A percentile compares a stretch with the other conserved stretches of the same genome.
Evolutionary conservation across 1,139 yeast species (phyloP).

Genomic region (Blastobotrys persicus): DNA sequence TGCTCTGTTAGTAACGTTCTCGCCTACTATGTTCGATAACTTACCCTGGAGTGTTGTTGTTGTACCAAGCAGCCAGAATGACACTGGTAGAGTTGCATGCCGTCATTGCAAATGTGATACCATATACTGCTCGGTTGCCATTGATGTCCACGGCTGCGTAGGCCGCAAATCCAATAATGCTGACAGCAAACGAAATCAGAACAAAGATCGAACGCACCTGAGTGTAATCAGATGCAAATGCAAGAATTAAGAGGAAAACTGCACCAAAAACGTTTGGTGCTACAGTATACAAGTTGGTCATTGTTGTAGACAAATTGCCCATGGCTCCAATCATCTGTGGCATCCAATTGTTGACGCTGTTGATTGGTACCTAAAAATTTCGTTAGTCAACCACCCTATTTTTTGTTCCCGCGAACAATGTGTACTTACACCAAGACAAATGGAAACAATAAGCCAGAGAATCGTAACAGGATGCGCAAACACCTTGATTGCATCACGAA

Average conservation of each 20-base stretch:
- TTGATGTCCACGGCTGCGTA: slow-evolving; percentile 46
- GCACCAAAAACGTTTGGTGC: slow-evolving; percentile 59
- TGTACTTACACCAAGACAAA: slow-evolving; percentile 43
- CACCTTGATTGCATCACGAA: slow-evolving; percentile 48
- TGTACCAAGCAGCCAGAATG: slow-evolving; percentile 51
- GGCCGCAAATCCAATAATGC: slow-evolving; percentile 47
- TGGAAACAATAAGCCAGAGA: slow-evolving; percentile 48
- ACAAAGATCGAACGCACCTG: slow-evolving; percentile 45
- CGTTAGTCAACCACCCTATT: no score
- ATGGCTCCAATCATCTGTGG: slow-evolving; percentile 53
- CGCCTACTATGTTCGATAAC: not conserved
- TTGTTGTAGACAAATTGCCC: slow-evolving; percentile 47
- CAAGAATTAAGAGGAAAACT: slow-evolving; percentile 44
- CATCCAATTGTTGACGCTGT: slow-evolving; percentile 50
- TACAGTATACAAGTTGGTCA: slow-evolving; percentile 54
- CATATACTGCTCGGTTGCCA: slow-evolving; percentile 45
- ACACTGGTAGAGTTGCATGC: slow-evolving; percentile 49
- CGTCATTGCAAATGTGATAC: slow-evolving; percentile 53
- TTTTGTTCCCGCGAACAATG: not conserved
- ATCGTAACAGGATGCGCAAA: slow-evolving; percentile 51
- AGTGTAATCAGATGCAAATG: slow-evolving; percentile 48
- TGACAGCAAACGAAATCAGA: slow-evolving; percentile 40
- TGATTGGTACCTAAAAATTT: slow-evolving; percentile 36
- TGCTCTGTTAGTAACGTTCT: not conserved
- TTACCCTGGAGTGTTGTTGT: slow-evolving; percentile 47